Evolutionary conservation across 257 asterid species (phyloP).

Genomic region (Capsicum baccatum): DNA sequence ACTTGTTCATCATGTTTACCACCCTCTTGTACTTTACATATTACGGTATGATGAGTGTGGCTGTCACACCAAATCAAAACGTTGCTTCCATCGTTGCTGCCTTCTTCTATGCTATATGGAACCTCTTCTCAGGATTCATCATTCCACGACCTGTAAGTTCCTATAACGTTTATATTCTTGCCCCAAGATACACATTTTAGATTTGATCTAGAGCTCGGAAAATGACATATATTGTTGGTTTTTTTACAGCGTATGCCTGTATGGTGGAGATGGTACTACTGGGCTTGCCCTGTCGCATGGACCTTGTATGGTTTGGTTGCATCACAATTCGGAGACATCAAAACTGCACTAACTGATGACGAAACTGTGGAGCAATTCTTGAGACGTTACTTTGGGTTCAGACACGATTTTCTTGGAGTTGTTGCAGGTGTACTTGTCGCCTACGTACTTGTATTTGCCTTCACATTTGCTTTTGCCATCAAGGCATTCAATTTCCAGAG

Average conservation of each 20-base stretch:
- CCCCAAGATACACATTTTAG: neutral
- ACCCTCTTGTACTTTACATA: slow-evolving; percentile 29
- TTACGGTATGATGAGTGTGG: slow-evolving; percentile 32
- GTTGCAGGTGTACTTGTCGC: slow-evolving; percentile 50
- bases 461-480: slow-evolving; percentile 51
- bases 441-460: slow-evolving; percentile 46
- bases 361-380: slow-evolving; percentile 51
- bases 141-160: slow-evolving; percentile 34
- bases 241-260: slow-evolving; percentile 47
- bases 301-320: slow-evolving; percentile 54
- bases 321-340: slow-evolving; percentile 53
- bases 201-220: neutral
- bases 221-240: neutral
- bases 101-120: slow-evolving; percentile 26
- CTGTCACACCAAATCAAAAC: slow-evolving; percentile 31
- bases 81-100: slow-evolving; percentile 30
- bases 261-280: slow-evolving; percentile 71
- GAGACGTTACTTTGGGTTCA: slow-evolving; percentile 56
- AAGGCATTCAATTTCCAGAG: slow-evolving; percentile 66
- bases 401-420: slow-evolving; percentile 55
- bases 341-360: neutral
- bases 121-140: slow-evolving; percentile 33
- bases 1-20: slow-evolving; percentile 25
- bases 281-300: slow-evolving; percentile 57
- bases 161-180: neutral